Evolutionary conservation across 371 early-diverging fungal genomes (phyloP).

Genomic region (Mortierella sp.): DNA sequence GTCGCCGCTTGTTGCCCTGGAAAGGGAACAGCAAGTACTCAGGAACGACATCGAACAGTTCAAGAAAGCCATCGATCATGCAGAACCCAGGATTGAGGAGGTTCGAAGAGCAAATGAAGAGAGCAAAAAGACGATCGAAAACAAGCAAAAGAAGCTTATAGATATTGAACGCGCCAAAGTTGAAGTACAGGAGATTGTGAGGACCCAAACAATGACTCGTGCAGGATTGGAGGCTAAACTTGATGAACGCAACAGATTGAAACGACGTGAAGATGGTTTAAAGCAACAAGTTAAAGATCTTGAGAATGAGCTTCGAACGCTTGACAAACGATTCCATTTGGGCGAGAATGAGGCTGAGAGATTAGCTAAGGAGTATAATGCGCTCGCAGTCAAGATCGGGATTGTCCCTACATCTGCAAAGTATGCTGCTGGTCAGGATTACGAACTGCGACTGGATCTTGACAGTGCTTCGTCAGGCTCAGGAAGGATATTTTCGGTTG

Average conservation of each 20-base stretch:
- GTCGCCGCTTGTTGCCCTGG: constrained; percentile 69
- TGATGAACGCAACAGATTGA: constrained; percentile 36
- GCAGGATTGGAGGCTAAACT: constrained; percentile 44
- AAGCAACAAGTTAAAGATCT: constrained; percentile 28
- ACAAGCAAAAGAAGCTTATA: constrained; percentile 21
- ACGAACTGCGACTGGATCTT: constrained; percentile 33
- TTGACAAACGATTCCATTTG: constrained; percentile 27
- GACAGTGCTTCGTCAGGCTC: constrained; percentile 25
- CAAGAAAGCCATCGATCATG: constrained; percentile 37
- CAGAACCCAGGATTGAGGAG: constrained; percentile 37
- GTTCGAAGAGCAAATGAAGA: constrained; percentile 36
- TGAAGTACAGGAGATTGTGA: constrained; percentile 42
- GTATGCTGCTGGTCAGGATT: constrained; percentile 42
- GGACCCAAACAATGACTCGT: constrained; percentile 39
- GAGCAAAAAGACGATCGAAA: constrained; percentile 5
- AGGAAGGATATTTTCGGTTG: constrained; percentile 30
- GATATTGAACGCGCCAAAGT: constrained; percentile 35
- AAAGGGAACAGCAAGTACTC: constrained; percentile 63
- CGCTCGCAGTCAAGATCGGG: constrained; percentile 41
- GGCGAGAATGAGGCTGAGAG: constrained; percentile 36
- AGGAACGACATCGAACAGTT: constrained; percentile 48
- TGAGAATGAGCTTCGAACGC: constrained; percentile 21
- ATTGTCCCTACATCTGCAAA: constrained; percentile 31
- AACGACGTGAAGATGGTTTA: constrained; percentile 33
- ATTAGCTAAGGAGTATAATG: constrained; percentile 34